Percentiles rank a stretch among this genome's conserved stretches.
Conservation (phyloP, 73 alveolate genomes). For the Paramecium tetraurelia region DNA sequence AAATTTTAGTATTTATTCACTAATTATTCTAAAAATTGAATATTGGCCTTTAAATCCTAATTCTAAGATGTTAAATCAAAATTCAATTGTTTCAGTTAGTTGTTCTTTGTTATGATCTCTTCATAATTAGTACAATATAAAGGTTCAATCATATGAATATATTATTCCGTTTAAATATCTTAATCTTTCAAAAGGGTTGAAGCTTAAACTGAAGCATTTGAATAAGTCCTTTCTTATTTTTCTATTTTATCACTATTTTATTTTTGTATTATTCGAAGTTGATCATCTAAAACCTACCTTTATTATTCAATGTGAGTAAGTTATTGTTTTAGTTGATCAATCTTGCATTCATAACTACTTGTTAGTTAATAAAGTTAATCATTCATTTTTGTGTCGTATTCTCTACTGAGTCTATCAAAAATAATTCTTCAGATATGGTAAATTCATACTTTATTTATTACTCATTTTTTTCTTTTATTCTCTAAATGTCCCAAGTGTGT, state of each 20-base stretch:
- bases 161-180: not conserved
- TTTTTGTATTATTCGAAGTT: not conserved
- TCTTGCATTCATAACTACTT: not conserved
- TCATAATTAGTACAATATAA: not conserved
- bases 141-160: not conserved
- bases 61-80: not conserved
- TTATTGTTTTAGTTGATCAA: not conserved
- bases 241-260: not conserved
- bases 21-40: not conserved
- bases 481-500: not conserved
- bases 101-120: not conserved
- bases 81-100: not conserved
- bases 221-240: not conserved
- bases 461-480: not conserved
- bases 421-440: not conserved
- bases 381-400: not conserved
- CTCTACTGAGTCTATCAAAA: not conserved
- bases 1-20: not conserved
- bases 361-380: not conserved
- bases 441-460: not conserved
- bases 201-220: not conserved
- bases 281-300: not conserved
- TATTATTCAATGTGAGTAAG: not conserved
- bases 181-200: not conserved
- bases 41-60: not conserved